Evolutionary conservation across 345 rosid genomes (phyloP).

Genomic region (Populus euphratica): DNA sequence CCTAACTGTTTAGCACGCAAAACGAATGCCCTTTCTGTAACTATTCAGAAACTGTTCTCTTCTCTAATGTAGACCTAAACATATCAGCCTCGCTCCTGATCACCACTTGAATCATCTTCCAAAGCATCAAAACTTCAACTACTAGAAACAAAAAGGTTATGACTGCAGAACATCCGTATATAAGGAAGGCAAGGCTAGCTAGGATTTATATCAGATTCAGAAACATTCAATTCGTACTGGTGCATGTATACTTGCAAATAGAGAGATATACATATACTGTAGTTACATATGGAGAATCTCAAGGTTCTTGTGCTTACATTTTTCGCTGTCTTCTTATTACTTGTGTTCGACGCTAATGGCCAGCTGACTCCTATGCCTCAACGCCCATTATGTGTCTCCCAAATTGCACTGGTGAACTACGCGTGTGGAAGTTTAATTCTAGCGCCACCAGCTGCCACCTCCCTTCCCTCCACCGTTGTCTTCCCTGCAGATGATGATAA

Average conservation of each 20-base stretch:
- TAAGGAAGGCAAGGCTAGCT: not conserved
- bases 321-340: not conserved
- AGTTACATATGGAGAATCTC: constrained; percentile 9
- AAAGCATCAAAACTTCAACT: constrained; percentile 16
- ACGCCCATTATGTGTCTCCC: constrained; percentile 23
- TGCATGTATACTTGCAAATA: not conserved
- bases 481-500: not conserved
- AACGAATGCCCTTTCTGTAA: constrained; percentile 9
- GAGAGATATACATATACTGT: not conserved
- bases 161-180: not conserved
- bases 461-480: not conserved
- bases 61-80: not conserved
- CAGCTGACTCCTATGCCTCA: not conserved
- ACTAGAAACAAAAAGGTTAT: constrained; percentile 3
- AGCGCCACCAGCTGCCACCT: not conserved
- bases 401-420: constrained; percentile 28
- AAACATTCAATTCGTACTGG: not conserved
- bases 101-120: constrained; percentile 2
- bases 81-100: constrained; percentile 3
- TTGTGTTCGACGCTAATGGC: not conserved
- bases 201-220: not conserved
- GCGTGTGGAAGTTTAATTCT: constrained; percentile 11
- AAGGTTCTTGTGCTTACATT: not conserved
- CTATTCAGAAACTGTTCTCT: not conserved
- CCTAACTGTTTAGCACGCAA: constrained; percentile 6